Conservation (phyloP, 2,329 filamentous ascomycete species). For the Aspergillus eucalypticola region DNA sequence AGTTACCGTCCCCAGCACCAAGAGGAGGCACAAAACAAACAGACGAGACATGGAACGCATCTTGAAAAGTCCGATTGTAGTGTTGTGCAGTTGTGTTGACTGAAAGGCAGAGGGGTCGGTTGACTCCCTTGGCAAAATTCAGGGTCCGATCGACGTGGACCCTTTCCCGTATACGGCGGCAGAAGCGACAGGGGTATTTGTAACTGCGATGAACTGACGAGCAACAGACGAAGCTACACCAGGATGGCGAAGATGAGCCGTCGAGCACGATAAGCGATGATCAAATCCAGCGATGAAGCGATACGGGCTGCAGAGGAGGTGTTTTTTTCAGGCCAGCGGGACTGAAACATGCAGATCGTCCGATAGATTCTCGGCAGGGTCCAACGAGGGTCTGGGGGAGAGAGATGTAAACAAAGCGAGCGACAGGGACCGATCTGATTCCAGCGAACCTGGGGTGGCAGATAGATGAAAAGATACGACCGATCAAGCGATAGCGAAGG, state of each 20-base stretch:
- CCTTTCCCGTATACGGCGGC: neutral
- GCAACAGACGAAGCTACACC: neutral
- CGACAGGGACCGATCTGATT: slow-evolving; percentile 15
- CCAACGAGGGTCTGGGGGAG: slow-evolving; percentile 13
- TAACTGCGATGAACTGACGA: neutral
- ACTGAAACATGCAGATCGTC: slow-evolving; percentile 24
- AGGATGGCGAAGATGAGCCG: neutral
- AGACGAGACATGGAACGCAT: slow-evolving; percentile 37
- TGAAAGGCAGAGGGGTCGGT: slow-evolving; percentile 5
- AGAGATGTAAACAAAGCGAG: slow-evolving; percentile 26
- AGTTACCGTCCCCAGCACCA: slow-evolving; percentile 34
- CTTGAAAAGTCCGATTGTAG: slow-evolving; percentile 12
- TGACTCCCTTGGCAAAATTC: slow-evolving; percentile 14
- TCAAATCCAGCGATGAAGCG: neutral
- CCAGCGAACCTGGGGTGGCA: neutral
- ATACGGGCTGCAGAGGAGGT: slow-evolving; percentile 2
- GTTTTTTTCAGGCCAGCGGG: slow-evolving; percentile 15
- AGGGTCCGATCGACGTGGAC: slow-evolving; percentile 11
- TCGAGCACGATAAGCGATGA: neutral
- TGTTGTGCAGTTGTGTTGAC: neutral
- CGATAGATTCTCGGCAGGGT: slow-evolving; percentile 19
- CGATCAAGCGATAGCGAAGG: neutral
- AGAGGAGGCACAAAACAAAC: slow-evolving; percentile 35
- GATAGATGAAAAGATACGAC: neutral
- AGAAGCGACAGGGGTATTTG: neutral